A percentile compares a stretch with the other conserved stretches of the same genome.
phyloP scores from a whole-genome alignment of 2,329 filamentous ascomycete genomes.

The Exophiala lecanii-corni region DNA sequence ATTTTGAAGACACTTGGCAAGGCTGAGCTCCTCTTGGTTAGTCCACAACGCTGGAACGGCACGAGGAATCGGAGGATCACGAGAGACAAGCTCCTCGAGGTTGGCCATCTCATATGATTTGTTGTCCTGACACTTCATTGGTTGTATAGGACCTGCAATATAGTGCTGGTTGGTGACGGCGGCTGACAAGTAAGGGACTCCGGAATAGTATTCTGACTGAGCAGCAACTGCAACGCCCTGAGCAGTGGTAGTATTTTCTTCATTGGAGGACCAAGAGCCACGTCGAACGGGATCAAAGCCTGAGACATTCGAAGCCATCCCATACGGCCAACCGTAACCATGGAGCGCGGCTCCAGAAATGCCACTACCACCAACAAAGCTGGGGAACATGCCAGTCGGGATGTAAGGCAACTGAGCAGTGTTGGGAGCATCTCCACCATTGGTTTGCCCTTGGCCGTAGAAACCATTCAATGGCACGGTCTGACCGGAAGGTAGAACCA shows the following conservation, averaged over 20 bases:
- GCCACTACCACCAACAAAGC: conserved; percentile 31
- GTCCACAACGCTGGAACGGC: conserved; percentile 83
- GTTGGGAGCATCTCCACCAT: conserved; percentile 8
- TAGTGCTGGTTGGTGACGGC: conserved; percentile 48
- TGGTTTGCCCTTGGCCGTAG: conserved; percentile 21
- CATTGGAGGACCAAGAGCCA: conserved; percentile 38
- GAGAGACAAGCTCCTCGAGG: conserved; percentile 62
- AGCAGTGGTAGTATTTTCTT: conserved; percentile 48
- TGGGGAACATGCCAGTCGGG: conserved; percentile 33
- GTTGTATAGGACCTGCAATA: conserved; percentile 34
- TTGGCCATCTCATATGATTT: conserved; percentile 44
- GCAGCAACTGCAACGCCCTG: conserved; percentile 45
- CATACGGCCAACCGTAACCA: conserved; percentile 36
- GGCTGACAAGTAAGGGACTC: conserved; percentile 55
- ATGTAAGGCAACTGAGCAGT: conserved; percentile 32
- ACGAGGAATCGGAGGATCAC: conserved; percentile 77
- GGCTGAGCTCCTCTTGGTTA: conserved; percentile 78
- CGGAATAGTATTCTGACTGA: conserved; percentile 49
- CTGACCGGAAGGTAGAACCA: conserved; percentile 27
- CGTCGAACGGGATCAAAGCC: conserved; percentile 35
- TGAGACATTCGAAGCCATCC: conserved; percentile 34
- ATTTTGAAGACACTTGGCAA: conserved; percentile 93
- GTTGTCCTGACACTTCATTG: conserved; percentile 41
- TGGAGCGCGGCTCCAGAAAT: conserved; percentile 32
- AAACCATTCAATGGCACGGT: conserved; percentile 24